Evolutionary conservation across 257 asterid genomes (phyloP), one percentile per base, ranked within the genome.

Genomic region (Nicotiana knightiana): DNA sequence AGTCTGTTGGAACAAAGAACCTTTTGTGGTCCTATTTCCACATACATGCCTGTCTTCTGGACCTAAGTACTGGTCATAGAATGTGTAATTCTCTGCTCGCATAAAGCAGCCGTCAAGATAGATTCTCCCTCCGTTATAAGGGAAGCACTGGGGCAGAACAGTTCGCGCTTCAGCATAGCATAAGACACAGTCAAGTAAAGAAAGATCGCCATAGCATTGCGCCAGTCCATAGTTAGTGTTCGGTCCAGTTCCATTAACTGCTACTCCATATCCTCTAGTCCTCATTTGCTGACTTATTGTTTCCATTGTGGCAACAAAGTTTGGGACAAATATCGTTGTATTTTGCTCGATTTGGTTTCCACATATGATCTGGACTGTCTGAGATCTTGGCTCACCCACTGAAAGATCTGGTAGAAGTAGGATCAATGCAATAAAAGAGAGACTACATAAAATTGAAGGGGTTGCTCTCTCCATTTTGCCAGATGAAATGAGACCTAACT

Each of bases 1-100:
- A 0, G 91, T 83, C 3, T 28, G 89, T 54, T 46, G 83, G 70
- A 93, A 92, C 26, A 77, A 85, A 0, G 57, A 6, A 80, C 51
- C 84, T 77, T 80, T 82, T 16, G 83, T 81, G 4, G 97, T 93
- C 39, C 11, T 53, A 76, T 90, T 93, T 83, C 95, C 93, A 15
- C 97, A 93, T 5, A 87, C 83, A 26, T 79, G 78, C 9, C 57
- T 81, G 71, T 93, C 95, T 13, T 64, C 43, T 3, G 91, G 92
- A 48, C 92, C 93, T 1, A 85, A 57, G 37, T 78, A 82, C 81
- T 86, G 81, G 10, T 79, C 64, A 84, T 30, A 70, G 76, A 84
- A 86, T 5, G 46, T 84, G 71, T 70, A 73, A 61, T 84, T 79
- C 33, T 64, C 84, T 5, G 9, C 61, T 3, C 89, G 75, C 79